Evolutionary conservation across 1,139 yeast species (phyloP), one percentile per base, ranked within the genome.

Genomic region (Barnettozyma hawaiiensis): DNA sequence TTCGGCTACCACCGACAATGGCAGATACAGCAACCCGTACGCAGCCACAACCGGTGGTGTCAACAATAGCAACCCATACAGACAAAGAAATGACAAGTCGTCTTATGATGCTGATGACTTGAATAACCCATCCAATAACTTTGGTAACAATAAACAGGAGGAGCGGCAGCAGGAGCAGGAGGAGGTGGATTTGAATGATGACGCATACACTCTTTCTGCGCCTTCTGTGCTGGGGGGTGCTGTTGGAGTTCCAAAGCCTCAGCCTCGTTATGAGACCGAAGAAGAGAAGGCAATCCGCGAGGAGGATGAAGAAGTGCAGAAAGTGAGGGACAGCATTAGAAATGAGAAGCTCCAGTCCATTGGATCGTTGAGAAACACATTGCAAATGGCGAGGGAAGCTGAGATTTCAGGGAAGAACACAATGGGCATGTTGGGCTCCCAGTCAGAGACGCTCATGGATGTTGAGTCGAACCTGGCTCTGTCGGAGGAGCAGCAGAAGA

Each of bases 341-440:
- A 89, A 84, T 59, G 81, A 87, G 37, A 90, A 90, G 62, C 94
- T 87, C 56, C 94, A 87, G 56, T 83, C 96, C 1, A 79, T 89
- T 15, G 82, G 86, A 9, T 79, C 89, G 39, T 85, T 97, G 0
- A 74, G 95, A 56, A 89, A 89, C 55, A 89, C 96, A 0, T 67
- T 92, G 47, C 75, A 84, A 53, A 79, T 86, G 79, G 95, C 96
- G 1, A 84, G 84, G 51, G 94, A 87, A 55, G 97, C 97, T 1
- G 97, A 90, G 61, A 85, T 84, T 43, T 77, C 90, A 8, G 98
- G 96, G 21, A 75, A 87, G 42, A 87, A 90, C 60, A 84, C 97
- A 0, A 67, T 90, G 53, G 97, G 97, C 22, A 81, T 87, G 79
- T 73, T 92, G 43, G 97, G 97, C 23, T 78, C 92, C 18, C 98